phyloP scores from a whole-genome alignment of 108 stramenopile genomes.

The Nannochloropsis gaditana region DNA sequence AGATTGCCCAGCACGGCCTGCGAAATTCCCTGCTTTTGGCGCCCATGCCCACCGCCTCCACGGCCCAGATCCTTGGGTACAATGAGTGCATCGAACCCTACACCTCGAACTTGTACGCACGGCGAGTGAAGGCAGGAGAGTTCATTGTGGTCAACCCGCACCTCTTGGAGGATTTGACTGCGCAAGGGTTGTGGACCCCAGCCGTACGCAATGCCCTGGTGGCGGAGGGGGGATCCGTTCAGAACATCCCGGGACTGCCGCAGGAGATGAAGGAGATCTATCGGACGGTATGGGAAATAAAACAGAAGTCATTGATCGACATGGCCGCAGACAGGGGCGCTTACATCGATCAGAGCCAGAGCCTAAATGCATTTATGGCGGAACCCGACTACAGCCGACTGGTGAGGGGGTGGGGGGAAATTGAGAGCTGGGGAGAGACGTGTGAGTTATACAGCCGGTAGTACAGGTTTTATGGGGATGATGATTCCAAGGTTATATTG shows the following conservation, averaged over 20 bases:
- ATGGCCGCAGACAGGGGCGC: conserved; percentile 98
- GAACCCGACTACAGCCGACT: conserved; percentile 33
- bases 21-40: conserved; percentile 96
- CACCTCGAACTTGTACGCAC: conserved; percentile 97
- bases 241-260: conserved; percentile 83
- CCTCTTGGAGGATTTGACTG: conserved; percentile 87
- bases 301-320: conserved; percentile 85
- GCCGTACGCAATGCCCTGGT: conserved; percentile 90
- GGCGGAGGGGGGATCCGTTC: conserved; percentile 91
- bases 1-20: conserved; percentile 80
- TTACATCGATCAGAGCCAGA: conserved; percentile 96
- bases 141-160: conserved; percentile 98
- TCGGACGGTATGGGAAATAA: conserved; percentile 99
- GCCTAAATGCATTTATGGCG: conserved; percentile 36
- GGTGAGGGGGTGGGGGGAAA: conserved; percentile 52
- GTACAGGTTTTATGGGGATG: too few species aligned
- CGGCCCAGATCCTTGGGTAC: conserved; percentile 97
- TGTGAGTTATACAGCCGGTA: too few species aligned
- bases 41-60: conserved; percentile 99
- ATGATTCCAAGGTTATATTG: too few species aligned
- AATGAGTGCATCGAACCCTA: conserved; percentile 99
- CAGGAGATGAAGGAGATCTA: conserved; percentile 83
- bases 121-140: conserved; percentile 97
- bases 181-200: conserved; percentile 90
- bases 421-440: conserved; percentile 35